Evolutionary conservation across 352 stramenopile species (phyloP).

Genomic region (Pythium diclinum): DNA sequence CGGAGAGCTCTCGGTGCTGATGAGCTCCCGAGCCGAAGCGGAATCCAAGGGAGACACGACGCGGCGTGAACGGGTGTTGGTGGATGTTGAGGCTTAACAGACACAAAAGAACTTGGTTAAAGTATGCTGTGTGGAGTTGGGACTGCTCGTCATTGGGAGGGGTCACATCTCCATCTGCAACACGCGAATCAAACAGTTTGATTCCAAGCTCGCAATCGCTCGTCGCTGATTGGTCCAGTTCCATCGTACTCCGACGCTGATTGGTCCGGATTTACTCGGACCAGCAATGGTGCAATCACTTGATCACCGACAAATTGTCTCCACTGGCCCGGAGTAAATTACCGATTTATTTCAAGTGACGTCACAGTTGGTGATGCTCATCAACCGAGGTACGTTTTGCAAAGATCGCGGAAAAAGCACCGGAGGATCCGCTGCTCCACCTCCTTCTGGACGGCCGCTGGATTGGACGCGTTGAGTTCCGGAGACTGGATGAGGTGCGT

Average conservation of each 20-base stretch:
- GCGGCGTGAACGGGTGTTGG: constrained; percentile 4
- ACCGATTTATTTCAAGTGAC: constrained; percentile 2
- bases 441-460: constrained; percentile 55
- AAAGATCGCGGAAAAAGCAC: constrained; percentile 80
- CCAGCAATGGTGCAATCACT: not conserved
- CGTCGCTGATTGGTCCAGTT: constrained; percentile 1
- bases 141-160: not conserved
- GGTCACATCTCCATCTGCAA: constrained; percentile 5
- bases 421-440: constrained; percentile 76
- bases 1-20: not conserved
- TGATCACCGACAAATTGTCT: not conserved
- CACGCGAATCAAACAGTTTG: not conserved
- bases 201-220: not conserved
- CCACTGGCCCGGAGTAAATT: not conserved
- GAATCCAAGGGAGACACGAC: not conserved
- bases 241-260: not conserved
- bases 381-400: constrained; percentile 47
- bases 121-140: constrained; percentile 2
- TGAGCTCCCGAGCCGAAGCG: not conserved
- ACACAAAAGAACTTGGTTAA: constrained; percentile 7
- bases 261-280: not conserved
- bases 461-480: constrained; percentile 79
- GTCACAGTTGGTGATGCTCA: constrained; percentile 10
- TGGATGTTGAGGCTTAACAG: constrained; percentile 11
- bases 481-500: constrained; percentile 82